phyloP scores from a whole-genome alignment of 805 yeast species.

The Metschnikowia dekortorum region DNA sequence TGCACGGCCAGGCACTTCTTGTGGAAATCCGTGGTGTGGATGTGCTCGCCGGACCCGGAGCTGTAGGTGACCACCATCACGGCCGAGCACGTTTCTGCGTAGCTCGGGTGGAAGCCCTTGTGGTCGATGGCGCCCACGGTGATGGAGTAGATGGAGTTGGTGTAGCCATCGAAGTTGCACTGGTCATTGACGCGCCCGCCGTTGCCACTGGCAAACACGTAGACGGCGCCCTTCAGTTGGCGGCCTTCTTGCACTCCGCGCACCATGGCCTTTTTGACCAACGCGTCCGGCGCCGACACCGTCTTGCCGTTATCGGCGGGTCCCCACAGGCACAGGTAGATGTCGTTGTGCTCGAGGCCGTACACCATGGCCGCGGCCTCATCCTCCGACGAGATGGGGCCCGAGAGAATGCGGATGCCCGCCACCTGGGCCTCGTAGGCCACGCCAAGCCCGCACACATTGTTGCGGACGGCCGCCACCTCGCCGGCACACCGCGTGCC shows the following conservation, averaged over 20 bases:
- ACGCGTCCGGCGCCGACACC: conserved; percentile 74
- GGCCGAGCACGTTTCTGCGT: conserved; percentile 91
- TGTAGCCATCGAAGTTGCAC: conserved; percentile 96
- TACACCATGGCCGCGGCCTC: conserved; percentile 87
- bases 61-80: conserved; percentile 91
- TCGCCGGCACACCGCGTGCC: conserved; percentile 99
- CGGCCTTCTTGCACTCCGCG: conserved; percentile 85
- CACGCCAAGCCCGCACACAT: conserved; percentile 94
- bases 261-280: conserved; percentile 79
- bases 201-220: conserved; percentile 95
- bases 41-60: conserved; percentile 85
- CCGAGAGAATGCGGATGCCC: conserved; percentile 86
- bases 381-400: conserved; percentile 73
- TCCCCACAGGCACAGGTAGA: conserved; percentile 98
- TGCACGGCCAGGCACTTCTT: conserved; percentile 67
- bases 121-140: conserved; percentile 93
- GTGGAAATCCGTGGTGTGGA: conserved; percentile 80
- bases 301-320: conserved; percentile 90
- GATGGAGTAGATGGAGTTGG: conserved; percentile 90
- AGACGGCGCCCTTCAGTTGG: conserved; percentile 73
- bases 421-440: conserved; percentile 83
- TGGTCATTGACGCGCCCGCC: conserved; percentile 82
- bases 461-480: conserved; percentile 85
- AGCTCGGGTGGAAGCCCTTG: conserved; percentile 79
- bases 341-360: conserved; percentile 79